Evolutionary conservation across 2,329 filamentous ascomycete species (phyloP), one percentile per base, ranked within the genome.

Genomic region (Alternaria ethzedia): DNA sequence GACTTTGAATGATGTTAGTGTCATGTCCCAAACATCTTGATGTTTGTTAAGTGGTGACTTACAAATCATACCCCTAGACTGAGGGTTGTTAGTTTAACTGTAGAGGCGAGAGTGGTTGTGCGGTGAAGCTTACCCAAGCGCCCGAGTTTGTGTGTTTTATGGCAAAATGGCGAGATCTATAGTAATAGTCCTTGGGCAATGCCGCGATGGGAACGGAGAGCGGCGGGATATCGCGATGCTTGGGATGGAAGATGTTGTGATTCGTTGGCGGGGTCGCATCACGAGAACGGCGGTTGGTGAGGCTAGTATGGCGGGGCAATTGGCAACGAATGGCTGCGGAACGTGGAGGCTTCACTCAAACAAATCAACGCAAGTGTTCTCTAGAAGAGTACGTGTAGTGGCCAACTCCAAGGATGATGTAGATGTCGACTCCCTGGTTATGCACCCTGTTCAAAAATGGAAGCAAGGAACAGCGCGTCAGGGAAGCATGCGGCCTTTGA

Each of bases 61-160:
- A 55, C 52, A 62, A 62, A 62, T 62, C 59, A 62, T 62, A 57
- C 55, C 45, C 45, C 45, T 50, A 41, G 26, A 50, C 45, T 30
- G 30, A 20, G 20, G 25, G 20, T 6, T 52, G 28, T 52, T 20
- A 36, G 23, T 36, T 26, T 10, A 10, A 20, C 7, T 32, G 30
- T 15, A 23, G 20, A 9, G 30, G 28, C 17, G 6, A 11, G 13
- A 6, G 13, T 25, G 20, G 11, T 47, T 20, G 10, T n/a, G 43
- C 32, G 36, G 36, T 45, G 41, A 20, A 25, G 36, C 51, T 54
- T 54, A 54, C 51, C 51, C 57, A 60, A 60, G 58, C 58, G 58
- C 58, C 58, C 58, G n/a, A 11, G 32, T 36, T n/a, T 49, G 15
- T 15, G 20, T 30, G 28, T 32, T 28, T 50, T 32, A 46, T 60